phyloP scores from a whole-genome alignment of 2,329 filamentous ascomycete genomes.

The Sclerotinia minor region DNA sequence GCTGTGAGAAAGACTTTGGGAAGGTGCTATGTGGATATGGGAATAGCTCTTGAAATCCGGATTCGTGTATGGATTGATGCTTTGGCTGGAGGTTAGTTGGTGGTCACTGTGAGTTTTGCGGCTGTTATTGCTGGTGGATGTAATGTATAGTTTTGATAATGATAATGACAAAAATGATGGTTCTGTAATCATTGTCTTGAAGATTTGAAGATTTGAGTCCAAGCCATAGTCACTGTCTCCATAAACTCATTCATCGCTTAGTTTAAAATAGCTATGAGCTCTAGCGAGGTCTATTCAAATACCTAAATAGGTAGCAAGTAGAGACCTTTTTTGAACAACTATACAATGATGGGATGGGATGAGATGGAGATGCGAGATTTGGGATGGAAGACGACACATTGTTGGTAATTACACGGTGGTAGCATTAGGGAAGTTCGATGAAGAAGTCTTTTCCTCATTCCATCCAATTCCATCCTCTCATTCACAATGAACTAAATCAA shows the following conservation, averaged over 20 bases:
- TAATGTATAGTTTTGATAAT: background rate
- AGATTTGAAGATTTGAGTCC: background rate
- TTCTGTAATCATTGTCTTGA: no score
- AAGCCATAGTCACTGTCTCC: background rate
- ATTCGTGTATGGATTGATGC: no score
- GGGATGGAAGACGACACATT: no score
- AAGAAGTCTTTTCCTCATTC: background rate
- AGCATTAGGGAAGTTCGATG: background rate
- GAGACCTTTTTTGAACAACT: background rate
- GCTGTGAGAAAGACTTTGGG: background rate
- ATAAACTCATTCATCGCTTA: background rate
- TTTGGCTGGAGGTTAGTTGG: background rate
- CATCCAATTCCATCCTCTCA: background rate
- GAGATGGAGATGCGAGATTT: no score
- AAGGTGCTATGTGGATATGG: background rate
- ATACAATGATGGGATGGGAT: no score
- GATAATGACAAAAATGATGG: no score
- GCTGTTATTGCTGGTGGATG: background rate
- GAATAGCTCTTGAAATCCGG: no score
- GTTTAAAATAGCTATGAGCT: background rate
- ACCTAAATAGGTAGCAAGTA: no score
- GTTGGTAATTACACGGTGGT: no score
- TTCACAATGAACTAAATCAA: background rate
- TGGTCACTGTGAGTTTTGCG: background rate
- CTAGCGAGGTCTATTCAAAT: background rate